phyloP scores from a whole-genome alignment of 352 stramenopile genomes.

The Globisporangium recalcitrans region DNA sequence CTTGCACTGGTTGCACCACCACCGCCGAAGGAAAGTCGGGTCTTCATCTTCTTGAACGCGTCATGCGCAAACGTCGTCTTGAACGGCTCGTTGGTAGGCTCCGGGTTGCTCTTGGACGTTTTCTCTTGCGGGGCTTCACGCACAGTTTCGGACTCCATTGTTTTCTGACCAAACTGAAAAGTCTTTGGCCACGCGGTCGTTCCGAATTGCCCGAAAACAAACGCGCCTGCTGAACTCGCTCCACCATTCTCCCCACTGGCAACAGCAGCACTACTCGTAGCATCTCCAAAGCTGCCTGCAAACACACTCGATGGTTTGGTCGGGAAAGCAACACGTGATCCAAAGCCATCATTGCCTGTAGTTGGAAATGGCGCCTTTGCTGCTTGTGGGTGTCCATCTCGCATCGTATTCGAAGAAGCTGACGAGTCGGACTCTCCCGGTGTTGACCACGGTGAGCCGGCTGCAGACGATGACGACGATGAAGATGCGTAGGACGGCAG shows the following conservation, averaged over 20 bases:
- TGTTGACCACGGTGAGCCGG: conserved; percentile 1
- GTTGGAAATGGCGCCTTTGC: not conserved
- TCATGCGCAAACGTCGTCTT: conserved; percentile 17
- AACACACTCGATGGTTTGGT: conserved; percentile 5
- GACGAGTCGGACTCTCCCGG: not conserved
- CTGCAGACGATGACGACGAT: not conserved
- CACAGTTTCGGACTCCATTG: not conserved
- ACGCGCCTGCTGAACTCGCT: not conserved
- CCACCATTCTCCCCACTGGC: not conserved
- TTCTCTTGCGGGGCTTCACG: not conserved
- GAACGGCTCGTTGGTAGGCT: not conserved
- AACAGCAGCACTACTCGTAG: not conserved
- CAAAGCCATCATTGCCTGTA: not conserved
- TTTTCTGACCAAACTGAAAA: conserved; percentile 5
- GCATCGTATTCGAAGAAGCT: not conserved
- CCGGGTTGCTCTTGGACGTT: not conserved
- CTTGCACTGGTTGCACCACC: not conserved
- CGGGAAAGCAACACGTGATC: not conserved
- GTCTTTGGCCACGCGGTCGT: not conserved
- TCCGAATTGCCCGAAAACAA: conserved; percentile 5
- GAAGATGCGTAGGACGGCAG: conserved; percentile 8
- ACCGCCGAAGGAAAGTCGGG: conserved; percentile 6
- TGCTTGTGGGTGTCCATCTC: not conserved
- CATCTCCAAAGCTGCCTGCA: not conserved
- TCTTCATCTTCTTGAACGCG: conserved; percentile 17